Base-by-base conservation (phyloP, 192 early-diverging fungal species). In the Spizellomyces punctatus region DNA sequence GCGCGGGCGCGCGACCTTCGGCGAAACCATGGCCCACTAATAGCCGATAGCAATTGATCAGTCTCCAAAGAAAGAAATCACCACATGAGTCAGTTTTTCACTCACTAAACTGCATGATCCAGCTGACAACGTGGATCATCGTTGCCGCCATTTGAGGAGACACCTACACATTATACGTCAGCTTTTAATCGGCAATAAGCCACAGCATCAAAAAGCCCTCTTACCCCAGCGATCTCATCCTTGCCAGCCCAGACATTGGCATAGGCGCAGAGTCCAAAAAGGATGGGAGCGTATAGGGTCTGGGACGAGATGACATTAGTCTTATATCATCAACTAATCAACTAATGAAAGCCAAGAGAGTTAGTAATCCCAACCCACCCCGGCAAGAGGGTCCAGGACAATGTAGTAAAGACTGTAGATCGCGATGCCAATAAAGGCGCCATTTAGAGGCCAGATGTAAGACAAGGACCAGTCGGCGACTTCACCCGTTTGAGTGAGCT, bases 1-100 rank as follows among this genome's bases (percentile, higher is more conserved):
- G 76, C 21, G 93, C 94, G 2, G 96, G 96, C 3, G 90, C 91
- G 73, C 95, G 87, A 70, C 87, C 90, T 67, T 98, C 96, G 59
- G 80, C 88, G 42, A 93, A 80, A 57, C 93, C 94, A 68, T 98
- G 96, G 48, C 96, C 93, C 66, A 91, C 81, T 79, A 19, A 21
- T 57, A 27, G 41, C 42, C 46, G n/a, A 65, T 2, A n/a, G 4
- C 0, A 3, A 4, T 16, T 60, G 12, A 65, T 66, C 17, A 6
- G 46, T 46, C 45, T n/a, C 12, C n/a, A 62, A n/a, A 36, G 7
- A 19, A 55, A 21, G n/a, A 45, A 57, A 66, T 14, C 22, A 58
- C 14, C 22, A 62, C n/a, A 49, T 5, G 47, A 12, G 58, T 41
- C 16, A 43, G 17, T 36, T 0, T 17, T 61, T 4, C 0, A 67